phyloP scores from a whole-genome alignment of 306 rosid species.

The Quercus ilex region DNA sequence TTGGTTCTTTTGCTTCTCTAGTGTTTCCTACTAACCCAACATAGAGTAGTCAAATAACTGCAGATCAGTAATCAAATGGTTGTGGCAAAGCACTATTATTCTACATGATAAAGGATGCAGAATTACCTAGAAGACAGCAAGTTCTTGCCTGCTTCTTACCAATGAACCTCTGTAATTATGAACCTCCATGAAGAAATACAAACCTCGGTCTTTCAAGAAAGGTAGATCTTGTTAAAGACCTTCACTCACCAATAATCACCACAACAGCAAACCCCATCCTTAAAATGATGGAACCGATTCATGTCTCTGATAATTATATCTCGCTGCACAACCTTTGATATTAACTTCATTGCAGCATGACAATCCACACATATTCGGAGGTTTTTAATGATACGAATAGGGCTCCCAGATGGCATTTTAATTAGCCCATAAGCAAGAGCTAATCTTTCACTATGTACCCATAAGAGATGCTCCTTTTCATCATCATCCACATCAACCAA shows the following conservation, averaged over 20 bases:
- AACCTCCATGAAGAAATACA: neutral
- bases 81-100: neutral
- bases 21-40: neutral
- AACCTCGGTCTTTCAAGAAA: neutral
- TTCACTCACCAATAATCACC: slow-evolving; percentile 67
- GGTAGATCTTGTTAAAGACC: slow-evolving; percentile 1
- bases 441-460: slow-evolving; percentile 79
- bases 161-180: neutral
- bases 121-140: neutral
- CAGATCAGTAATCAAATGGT: neutral
- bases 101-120: neutral
- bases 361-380: slow-evolving; percentile 84
- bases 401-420: slow-evolving; percentile 57
- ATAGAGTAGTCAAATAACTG: neutral
- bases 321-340: slow-evolving; percentile 54
- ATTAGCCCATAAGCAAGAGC: slow-evolving; percentile 76
- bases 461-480: slow-evolving; percentile 67
- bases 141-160: neutral
- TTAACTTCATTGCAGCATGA: slow-evolving; percentile 65
- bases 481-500: slow-evolving; percentile 71
- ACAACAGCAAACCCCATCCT: slow-evolving; percentile 61
- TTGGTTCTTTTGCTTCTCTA: neutral
- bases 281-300: slow-evolving; percentile 79
- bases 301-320: slow-evolving; percentile 67
- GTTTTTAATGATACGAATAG: slow-evolving; percentile 69